These are phyloP conservation scores for Acarospora socialis DNA, from an alignment of 2,329 filamentous ascomycete species.

Conservation along the genomic window DNA sequence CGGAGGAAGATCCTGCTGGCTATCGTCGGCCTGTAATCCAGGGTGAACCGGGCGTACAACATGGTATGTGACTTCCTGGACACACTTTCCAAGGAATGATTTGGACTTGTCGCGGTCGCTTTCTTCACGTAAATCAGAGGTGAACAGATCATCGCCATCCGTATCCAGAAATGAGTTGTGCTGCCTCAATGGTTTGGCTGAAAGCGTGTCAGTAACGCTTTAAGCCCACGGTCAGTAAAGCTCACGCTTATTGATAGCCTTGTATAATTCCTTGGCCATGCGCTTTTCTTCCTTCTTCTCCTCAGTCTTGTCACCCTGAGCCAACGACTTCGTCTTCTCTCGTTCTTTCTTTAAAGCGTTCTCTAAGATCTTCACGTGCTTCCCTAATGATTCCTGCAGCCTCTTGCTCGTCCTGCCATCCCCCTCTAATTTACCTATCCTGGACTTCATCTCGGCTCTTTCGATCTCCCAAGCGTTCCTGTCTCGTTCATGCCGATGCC, in stretches of 20 bases:
- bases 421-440: slow-evolving; percentile 88
- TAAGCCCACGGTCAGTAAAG: not conserved
- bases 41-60: slow-evolving; percentile 50
- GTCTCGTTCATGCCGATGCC: slow-evolving; percentile 95
- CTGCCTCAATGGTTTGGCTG: slow-evolving; percentile 31
- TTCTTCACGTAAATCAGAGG: slow-evolving; percentile 40
- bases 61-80: slow-evolving; percentile 54
- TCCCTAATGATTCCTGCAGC: slow-evolving; percentile 75
- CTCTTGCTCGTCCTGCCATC: slow-evolving; percentile 75
- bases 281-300: slow-evolving; percentile 32
- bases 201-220: slow-evolving; percentile 7
- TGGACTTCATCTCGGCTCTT: slow-evolving; percentile 94
- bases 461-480: slow-evolving; percentile 99
- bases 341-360: slow-evolving; percentile 74
- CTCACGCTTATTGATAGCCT: slow-evolving; percentile 25
- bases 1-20: slow-evolving; percentile 23
- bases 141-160: slow-evolving; percentile 28
- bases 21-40: slow-evolving; percentile 36
- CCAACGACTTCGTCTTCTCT: slow-evolving; percentile 45
- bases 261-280: slow-evolving; percentile 31
- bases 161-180: slow-evolving; percentile 39
- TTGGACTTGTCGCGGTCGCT: slow-evolving; percentile 48
- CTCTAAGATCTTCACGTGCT: slow-evolving; percentile 82
- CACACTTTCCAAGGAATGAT: slow-evolving; percentile 49
- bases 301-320: slow-evolving; percentile 38